Base-by-base conservation (phyloP, 2,329 filamentous ascomycete species). In the Fusarium fracticaudum region DNA sequence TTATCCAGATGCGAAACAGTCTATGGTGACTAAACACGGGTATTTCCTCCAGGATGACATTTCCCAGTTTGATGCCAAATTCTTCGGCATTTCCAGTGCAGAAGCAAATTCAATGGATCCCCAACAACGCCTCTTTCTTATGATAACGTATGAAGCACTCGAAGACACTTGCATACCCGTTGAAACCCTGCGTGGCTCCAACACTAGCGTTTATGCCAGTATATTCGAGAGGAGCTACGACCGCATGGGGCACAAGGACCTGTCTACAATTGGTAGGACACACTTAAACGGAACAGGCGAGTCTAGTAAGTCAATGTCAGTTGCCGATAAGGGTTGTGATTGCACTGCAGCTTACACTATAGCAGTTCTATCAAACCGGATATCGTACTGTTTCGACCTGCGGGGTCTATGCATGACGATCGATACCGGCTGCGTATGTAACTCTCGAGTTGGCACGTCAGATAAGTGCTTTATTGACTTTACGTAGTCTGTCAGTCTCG, bases 171-270 rank as follows among this genome's bases (percentile, higher is more conserved):
- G 62, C 12, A 64, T 64, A 22, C 57, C 62, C 1, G 24, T 62
- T 31, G 62, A 64, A 35, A 62, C 20, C 10, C 44, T 64, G 3
- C 62, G 62, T 1, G 57, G 62, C 13, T 64, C 57, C 4, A 62
- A 64, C 31, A 64, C 62, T 38, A 44, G 44, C 8, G 62, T 64
- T 11, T 64, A 62, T 38, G 62, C 62, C 11, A 64, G 62, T 20
- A 64, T 62, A 26, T 64, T 64, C 11, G 57, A 64, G 37, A 64
- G 62, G 18, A 64, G 62, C 20, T 64, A 64, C 13, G 44, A 64
- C 12, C 62, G 57, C 6, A 64, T 64, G 57, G 62, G 62, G 2
- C 62, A 64, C 24, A 64, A 64, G 6, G 62, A 64, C 18, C 31
- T 64, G 29, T 64, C 62, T 7, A 64, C 62, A 6, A 64, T 64